A percentile compares a stretch with the other conserved stretches of the same genome.
phyloP scores from a whole-genome alignment of 129 eudicot species.

The Flaveria linearis region DNA sequence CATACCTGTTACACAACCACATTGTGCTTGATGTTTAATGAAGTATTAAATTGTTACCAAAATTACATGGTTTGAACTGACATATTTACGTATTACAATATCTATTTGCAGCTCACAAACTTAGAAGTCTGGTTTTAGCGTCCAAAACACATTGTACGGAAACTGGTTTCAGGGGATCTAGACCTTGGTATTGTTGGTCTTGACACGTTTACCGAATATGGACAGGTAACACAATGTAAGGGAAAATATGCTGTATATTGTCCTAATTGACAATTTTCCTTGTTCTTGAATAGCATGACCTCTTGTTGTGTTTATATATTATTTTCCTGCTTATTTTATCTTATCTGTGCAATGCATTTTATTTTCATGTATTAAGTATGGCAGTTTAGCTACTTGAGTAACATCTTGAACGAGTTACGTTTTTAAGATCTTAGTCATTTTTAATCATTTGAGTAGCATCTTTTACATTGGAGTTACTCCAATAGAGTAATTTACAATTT shows the following conservation, averaged over 20 bases:
- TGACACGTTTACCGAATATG: constrained; percentile 76
- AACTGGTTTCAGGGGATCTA: constrained; percentile 85
- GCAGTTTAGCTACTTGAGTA: constrained; percentile 13
- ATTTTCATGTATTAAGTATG: neutral
- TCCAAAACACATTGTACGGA: constrained; percentile 85
- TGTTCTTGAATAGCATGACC: constrained; percentile 8
- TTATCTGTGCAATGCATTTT: constrained; percentile 7
- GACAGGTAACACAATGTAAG: constrained; percentile 61
- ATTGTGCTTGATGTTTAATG: constrained; percentile 1
- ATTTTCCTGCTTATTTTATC: neutral
- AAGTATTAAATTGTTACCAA: neutral
- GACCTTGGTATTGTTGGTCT: constrained; percentile 95
- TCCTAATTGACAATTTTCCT: neutral
- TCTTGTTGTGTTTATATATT: constrained; percentile 11
- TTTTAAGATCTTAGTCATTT: neutral
- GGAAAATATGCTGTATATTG: constrained; percentile 19
- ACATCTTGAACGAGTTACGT: neutral
- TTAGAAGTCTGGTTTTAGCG: constrained; percentile 95
- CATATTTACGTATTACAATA: neutral
- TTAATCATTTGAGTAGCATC: constrained; percentile 3
- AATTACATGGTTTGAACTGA: constrained; percentile 21
- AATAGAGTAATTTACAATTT: neutral
- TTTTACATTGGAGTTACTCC: neutral
- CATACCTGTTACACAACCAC: constrained; percentile 1
- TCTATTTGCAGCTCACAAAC: constrained; percentile 64